Evolutionary conservation across 495 filamentous ascomycete species (phyloP).

Genomic region (Xylaria flabelliformis): DNA sequence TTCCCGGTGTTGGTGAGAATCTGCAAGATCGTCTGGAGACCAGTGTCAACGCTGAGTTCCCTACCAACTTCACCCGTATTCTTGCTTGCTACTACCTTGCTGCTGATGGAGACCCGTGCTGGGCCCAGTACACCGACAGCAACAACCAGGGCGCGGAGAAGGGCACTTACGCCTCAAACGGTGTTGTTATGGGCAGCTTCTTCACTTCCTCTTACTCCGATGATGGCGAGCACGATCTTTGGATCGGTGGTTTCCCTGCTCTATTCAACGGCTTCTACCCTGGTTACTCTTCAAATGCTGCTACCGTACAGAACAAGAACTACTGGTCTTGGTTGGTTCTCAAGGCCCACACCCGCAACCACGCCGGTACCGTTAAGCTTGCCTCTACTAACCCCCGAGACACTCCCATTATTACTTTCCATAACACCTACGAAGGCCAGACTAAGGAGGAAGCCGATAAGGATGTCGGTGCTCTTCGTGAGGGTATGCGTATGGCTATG

Average conservation of each 20-base stretch:
- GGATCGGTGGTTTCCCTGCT: slow-evolving; percentile 60
- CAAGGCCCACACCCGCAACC: slow-evolving; percentile 60
- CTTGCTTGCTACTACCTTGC: slow-evolving; percentile 56
- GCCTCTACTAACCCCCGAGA: slow-evolving; percentile 60
- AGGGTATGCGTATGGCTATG: slow-evolving; percentile 51
- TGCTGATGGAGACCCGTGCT: slow-evolving; percentile 54
- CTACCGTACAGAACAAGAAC: slow-evolving; percentile 40
- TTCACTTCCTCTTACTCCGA: slow-evolving; percentile 51
- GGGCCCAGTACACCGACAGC: slow-evolving; percentile 52
- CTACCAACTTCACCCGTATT: slow-evolving; percentile 50
- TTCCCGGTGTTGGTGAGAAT: slow-evolving; percentile 70
- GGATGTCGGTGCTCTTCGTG: slow-evolving; percentile 51
- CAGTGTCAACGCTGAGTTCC: slow-evolving; percentile 52
- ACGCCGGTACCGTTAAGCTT: slow-evolving; percentile 58
- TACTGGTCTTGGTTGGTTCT: slow-evolving; percentile 58
- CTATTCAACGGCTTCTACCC: slow-evolving; percentile 62
- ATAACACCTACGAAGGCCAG: slow-evolving; percentile 57
- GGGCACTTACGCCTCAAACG: slow-evolving; percentile 58
- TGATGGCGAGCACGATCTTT: slow-evolving; percentile 53
- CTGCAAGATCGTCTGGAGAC: slow-evolving; percentile 70
- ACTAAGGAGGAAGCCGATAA: slow-evolving; percentile 29
- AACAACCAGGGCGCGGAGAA: slow-evolving; percentile 43
- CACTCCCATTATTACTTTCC: slow-evolving; percentile 59
- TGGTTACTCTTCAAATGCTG: slow-evolving; percentile 43
- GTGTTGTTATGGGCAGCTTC: slow-evolving; percentile 54